phyloP scores from a whole-genome alignment of 164 flowering plant genomes.

The grape (Vitis vinifera) region DNA sequence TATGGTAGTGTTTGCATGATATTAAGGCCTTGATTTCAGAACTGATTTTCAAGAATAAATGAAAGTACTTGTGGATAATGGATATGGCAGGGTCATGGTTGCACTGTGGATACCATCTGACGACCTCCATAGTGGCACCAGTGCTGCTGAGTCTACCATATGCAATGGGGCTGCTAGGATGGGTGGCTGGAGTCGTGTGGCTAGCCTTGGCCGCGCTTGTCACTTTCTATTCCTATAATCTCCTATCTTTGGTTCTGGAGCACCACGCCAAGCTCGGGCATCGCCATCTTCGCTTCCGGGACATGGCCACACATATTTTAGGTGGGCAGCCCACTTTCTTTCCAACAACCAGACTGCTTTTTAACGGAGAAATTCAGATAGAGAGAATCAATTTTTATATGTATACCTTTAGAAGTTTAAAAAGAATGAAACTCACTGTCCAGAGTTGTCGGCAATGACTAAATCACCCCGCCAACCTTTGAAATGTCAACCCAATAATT shows the following conservation, averaged over 20 bases:
- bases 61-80: too few relatives aligned
- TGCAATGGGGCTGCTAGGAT: constrained; percentile 39
- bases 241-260: constrained; percentile 47
- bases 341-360: too few relatives aligned
- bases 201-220: constrained; percentile 22
- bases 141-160: constrained; percentile 44
- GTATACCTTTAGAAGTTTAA: too few relatives aligned
- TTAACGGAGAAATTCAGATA: too few relatives aligned
- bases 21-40: too few relatives aligned
- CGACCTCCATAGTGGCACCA: constrained; percentile 53
- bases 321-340: too few relatives aligned
- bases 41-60: constrained; percentile 9
- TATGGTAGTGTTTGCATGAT: too few relatives aligned
- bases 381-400: too few relatives aligned
- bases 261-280: constrained; percentile 40
- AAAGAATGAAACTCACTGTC: too few relatives aligned
- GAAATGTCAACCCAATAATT: too few relatives aligned
- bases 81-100: constrained; percentile 41
- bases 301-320: constrained; percentile 40
- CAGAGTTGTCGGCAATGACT: too few relatives aligned
- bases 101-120: constrained; percentile 60
- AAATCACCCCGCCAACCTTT: too few relatives aligned
- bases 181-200: constrained; percentile 34
- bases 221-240: constrained; percentile 52
- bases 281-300: constrained; percentile 49